Base-by-base conservation (phyloP, 805 yeast species). In the Metschnikowia amazonensis region DNA sequence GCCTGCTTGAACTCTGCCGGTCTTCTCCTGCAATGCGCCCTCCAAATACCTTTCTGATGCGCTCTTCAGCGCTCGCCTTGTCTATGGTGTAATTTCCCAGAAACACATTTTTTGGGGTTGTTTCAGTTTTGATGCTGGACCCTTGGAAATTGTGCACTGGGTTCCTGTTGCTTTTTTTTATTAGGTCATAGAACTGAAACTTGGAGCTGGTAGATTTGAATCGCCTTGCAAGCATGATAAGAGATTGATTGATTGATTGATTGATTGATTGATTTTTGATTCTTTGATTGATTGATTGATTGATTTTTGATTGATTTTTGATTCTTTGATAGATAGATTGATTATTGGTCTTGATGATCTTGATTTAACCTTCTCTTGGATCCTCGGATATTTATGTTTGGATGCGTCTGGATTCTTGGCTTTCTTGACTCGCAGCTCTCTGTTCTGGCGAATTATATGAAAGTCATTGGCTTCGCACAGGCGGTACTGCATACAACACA, bases 1-100 rank as follows among this genome's bases (percentile, higher is more conserved):
- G 47, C 44, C 75, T 53, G 52, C 72, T 65, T 1, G 75, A 67
- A 13, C 72, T 61, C 29, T 58, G 55, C 7, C 80, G 68, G 4
- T 68, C 65, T 17, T 75, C 80, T 4, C 84, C 85, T 47, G 73
- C 74, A 28, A 79, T 59, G 44, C 83, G 63, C 0, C 80, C 80
- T 0, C 85, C 85, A 62, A 81, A 81, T 1, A 80, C 75, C 35
- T 61, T 64, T 16, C 62, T 60, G 59, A 80, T 72, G 43, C 79
- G 66, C 37, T 77, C 76, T 45, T 75, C 79, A 0, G 76, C 67
- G 0, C 77, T 59, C 9, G 37, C 14, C 37, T 32, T 31, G 25
- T 40, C 43, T 14, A 24, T 16, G 35, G 42, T 16, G 21, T 39
- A 39, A 21, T 39, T 39, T n/a, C 42, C 42, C 42, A 21, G 35